Percentiles rank a stretch among this genome's conserved stretches.
These are phyloP conservation scores for Pseudohalonectria lignicola DNA, from an alignment of 2,329 filamentous ascomycete genomes.

Conservation along the genomic window DNA sequence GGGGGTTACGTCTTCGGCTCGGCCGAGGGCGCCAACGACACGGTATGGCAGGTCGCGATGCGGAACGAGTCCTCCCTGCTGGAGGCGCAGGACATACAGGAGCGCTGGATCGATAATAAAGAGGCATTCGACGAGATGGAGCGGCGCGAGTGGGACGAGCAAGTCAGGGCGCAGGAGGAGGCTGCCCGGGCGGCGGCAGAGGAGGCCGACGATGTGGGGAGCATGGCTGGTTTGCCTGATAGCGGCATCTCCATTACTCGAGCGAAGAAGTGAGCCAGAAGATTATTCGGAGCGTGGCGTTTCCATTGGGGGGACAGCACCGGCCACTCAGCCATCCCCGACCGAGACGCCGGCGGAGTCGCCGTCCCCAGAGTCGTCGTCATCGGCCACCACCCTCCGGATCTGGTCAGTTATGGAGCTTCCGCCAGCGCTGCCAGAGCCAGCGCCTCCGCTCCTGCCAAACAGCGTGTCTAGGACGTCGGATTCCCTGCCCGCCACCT, in stretches of 20 bases:
- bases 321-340: constrained; percentile 5
- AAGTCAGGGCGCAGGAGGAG: constrained; percentile 27
- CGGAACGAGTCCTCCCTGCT: constrained; percentile 62
- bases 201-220: constrained; percentile 21
- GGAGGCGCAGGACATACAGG: constrained; percentile 83
- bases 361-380: constrained; percentile 32
- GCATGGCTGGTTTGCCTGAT: constrained; percentile 39
- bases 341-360: constrained; percentile 33
- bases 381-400: constrained; percentile 32
- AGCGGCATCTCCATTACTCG: constrained; percentile 63
- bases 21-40: constrained; percentile 87
- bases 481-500: constrained; percentile 24
- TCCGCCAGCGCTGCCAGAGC: constrained; percentile 19
- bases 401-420: constrained; percentile 30
- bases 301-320: too few species aligned
- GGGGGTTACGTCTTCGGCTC: constrained; percentile 88
- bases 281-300: too few species aligned
- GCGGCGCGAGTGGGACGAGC: constrained; percentile 61
- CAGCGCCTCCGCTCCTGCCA: constrained; percentile 6
- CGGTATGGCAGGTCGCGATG: constrained; percentile 95
- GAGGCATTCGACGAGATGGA: constrained; percentile 80
- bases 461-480: constrained; percentile 18
- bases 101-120: constrained; percentile 87
- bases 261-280: constrained; percentile 39
- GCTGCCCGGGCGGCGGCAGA: constrained; percentile 19